Evolutionary conservation across 2,329 filamentous ascomycete species (phyloP).

Genomic region (Claviceps arundinis): DNA sequence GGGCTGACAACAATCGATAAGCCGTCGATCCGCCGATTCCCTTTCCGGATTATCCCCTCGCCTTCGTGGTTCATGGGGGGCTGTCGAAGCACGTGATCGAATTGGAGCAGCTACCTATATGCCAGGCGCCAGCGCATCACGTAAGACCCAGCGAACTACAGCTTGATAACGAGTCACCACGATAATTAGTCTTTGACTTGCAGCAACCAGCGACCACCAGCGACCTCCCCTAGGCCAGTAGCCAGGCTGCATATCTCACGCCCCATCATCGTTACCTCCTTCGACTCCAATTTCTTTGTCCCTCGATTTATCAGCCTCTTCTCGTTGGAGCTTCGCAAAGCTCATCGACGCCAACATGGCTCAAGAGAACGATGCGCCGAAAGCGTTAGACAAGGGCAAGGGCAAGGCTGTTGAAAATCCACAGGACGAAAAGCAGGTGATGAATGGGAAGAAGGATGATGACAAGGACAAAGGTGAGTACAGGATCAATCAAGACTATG

Average conservation of each 20-base stretch:
- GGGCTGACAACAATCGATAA: slow-evolving; percentile 18
- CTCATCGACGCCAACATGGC: slow-evolving; percentile 54
- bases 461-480: slow-evolving; percentile 40
- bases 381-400: slow-evolving; percentile 87
- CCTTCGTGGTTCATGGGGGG: not conserved
- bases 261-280: not conserved
- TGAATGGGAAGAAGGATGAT: slow-evolving; percentile 68
- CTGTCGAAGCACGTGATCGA: slow-evolving; percentile 18
- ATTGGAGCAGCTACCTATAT: slow-evolving; percentile 12
- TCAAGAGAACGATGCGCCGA: slow-evolving; percentile 79
- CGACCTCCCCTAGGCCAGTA: not conserved
- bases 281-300: slow-evolving; percentile 4
- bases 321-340: slow-evolving; percentile 12
- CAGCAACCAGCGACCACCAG: not conserved
- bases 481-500: slow-evolving; percentile 4
- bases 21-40: not conserved
- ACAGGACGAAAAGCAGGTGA: slow-evolving; percentile 54
- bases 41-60: not conserved
- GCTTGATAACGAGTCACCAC: slow-evolving; percentile 18
- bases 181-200: slow-evolving; percentile 5
- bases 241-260: not conserved
- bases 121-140: slow-evolving; percentile 31
- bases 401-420: slow-evolving; percentile 69
- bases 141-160: slow-evolving; percentile 31
- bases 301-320: not conserved